These are phyloP conservation scores for Fusarium keratoplasticum DNA, from an alignment of 2,329 filamentous ascomycete species.

Conservation along the genomic window DNA sequence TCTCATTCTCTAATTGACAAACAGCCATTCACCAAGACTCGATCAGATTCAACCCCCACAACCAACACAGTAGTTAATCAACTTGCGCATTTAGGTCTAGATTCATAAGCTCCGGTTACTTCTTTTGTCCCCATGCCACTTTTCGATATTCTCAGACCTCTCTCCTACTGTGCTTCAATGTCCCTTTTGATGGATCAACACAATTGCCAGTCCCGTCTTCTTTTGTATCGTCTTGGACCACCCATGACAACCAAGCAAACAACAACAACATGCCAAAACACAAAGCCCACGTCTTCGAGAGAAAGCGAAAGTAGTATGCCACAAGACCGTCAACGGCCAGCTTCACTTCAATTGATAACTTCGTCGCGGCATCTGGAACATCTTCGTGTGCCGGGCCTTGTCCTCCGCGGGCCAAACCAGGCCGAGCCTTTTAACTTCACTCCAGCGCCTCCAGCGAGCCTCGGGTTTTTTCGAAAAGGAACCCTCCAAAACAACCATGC, in stretches of 20 bases:
- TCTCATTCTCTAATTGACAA: background rate
- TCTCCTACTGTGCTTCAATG: slow-evolving; percentile 24
- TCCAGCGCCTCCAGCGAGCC: slow-evolving; percentile 37
- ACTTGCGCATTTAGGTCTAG: slow-evolving; percentile 39
- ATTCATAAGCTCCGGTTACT: slow-evolving; percentile 16
- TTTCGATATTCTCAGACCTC: slow-evolving; percentile 22
- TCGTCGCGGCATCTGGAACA: slow-evolving; percentile 41
- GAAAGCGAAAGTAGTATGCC: slow-evolving; percentile 42
- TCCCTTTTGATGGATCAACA: slow-evolving; percentile 26
- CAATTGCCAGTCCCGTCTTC: slow-evolving; percentile 32
- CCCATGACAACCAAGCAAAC: slow-evolving; percentile 34
- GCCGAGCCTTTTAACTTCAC: slow-evolving; percentile 39
- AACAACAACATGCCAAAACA: slow-evolving; percentile 35
- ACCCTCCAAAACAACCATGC: slow-evolving; percentile 38
- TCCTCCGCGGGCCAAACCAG: slow-evolving; percentile 34
- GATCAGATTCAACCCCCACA: background rate
- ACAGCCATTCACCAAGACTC: background rate
- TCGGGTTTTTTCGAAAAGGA: slow-evolving; percentile 17
- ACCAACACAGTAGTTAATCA: slow-evolving; percentile 19
- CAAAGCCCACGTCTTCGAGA: slow-evolving; percentile 38
- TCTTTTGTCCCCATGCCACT: background rate
- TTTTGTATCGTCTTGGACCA: slow-evolving; percentile 40
- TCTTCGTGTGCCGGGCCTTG: slow-evolving; percentile 34
- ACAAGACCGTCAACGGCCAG: slow-evolving; percentile 41
- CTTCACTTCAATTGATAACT: slow-evolving; percentile 48